Evolutionary conservation across 2,329 filamentous ascomycete species (phyloP), one percentile per base, ranked within the genome.

Genomic region (Neofusicoccum sp.): DNA sequence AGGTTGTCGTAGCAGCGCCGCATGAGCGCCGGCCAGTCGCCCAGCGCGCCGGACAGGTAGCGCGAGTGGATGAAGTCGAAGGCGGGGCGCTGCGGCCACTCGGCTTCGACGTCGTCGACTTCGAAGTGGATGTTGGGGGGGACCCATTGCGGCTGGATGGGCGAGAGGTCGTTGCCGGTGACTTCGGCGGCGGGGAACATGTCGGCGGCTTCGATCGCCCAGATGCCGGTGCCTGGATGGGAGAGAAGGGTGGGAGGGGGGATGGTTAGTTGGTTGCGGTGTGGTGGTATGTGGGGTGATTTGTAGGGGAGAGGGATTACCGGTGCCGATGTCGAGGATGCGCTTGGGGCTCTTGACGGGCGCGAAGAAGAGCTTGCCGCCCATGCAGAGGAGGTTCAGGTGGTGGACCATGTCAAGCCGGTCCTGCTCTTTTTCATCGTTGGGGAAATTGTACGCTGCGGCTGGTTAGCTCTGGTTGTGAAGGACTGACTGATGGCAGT

Each of bases 51-150:
- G 65, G 76, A 66, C 77, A 83, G 74, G 76, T 80, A 66, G 68
- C 80, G 66, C 73, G 79, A 66, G 79, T 72, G 49, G 40, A 41
- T 5, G 2, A 36, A 38, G 68, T 87, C 84, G 67, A 84, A 86
- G 24, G 74, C 71, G 30, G 78, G 70, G 3, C 76, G 71, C 51
- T 82, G 83, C 30, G 76, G 69, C 85, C 85, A 88, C 9, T 80
- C 75, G 43, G 81, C 78, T 64, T 87, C 84, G 54, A 82, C 80
- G 67, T 88, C 85, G 66, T 88, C 86, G 9, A 89, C 79, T 61
- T 86, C 76, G 73, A 87, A 87, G 6, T 77, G 78, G n/a, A 84
- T 78, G 67, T 88, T 88, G 11, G 82, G 78, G 14, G 85, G 86
- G 6, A 73, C 69, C 72, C 79, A 74, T 36, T 71, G 71, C 2